Base-by-base conservation (phyloP, 2,329 filamentous ascomycete genomes). In the Dichotomopilus funicola region DNA sequence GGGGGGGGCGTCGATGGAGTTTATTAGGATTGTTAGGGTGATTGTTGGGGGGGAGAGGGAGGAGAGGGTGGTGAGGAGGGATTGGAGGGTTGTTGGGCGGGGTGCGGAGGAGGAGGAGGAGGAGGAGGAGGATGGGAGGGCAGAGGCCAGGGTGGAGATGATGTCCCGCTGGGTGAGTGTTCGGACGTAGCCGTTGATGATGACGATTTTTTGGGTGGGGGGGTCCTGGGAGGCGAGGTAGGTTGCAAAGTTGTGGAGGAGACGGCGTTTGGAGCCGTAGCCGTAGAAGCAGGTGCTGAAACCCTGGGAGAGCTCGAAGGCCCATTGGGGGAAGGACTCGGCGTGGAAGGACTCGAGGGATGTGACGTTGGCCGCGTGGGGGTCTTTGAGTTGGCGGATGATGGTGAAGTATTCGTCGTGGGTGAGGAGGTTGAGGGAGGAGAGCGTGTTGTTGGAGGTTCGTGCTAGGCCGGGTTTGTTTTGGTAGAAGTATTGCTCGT, bases 231-330 rank as follows among this genome's bases (percentile, higher is more conserved):
- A 55, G 65, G 89, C 82, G 11, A 88, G 66, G 69, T 89, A 82
- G 54, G 82, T 80, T 0, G 89, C 91, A 68, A 96, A 95, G 44
- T 81, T 78, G 57, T 86, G 82, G 8, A 92, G 76, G 1, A 97
- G 79, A 3, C 76, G 73, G 37, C 88, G 80, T 71, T 99, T 99
- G 2, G 91, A 95, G 0, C 94, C 94, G 68, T 90, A 95, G 35
- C 94, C 94, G 68, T 95, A 96, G 0, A 96, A 73, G 67, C 94
- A 96, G 51, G 97, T 76, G 65, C 89, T 91, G 75, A 96, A 97
- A 27, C 85, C 85, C 68, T 96, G 84, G 5, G 84, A 78, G 12
- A 97, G 79, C 73, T 99, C 94, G 68, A 97, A 96, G 0, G 80
- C 74, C 94, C 94, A 99, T 68, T 97, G 94, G 1, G 86, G 81